Percentiles rank a stretch among this genome's conserved stretches.
phyloP scores from a whole-genome alignment of 768 basidiomycete genomes.

The Pleurotus citrinopileatus region DNA sequence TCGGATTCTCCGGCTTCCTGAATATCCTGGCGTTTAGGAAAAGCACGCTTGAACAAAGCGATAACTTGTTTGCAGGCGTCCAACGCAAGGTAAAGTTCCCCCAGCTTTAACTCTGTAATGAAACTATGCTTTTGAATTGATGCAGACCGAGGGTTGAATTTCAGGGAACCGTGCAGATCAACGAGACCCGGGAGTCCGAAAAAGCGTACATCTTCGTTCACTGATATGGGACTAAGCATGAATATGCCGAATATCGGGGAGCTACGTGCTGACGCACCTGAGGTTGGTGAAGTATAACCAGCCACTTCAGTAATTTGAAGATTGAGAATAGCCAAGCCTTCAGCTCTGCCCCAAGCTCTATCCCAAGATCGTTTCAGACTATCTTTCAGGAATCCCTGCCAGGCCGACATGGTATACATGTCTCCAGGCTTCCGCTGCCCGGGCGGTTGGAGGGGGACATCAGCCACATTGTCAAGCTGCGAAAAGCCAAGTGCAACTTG shows the following conservation, averaged over 20 bases:
- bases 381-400: constrained; percentile 57
- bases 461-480: constrained; percentile 38
- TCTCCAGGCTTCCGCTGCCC: constrained; percentile 21
- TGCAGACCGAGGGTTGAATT: constrained; percentile 58
- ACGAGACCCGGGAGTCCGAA: constrained; percentile 45
- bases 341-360: constrained; percentile 62
- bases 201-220: constrained; percentile 32
- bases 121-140: constrained; percentile 52
- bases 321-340: constrained; percentile 51
- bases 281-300: constrained; percentile 23
- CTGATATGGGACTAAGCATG: constrained; percentile 1
- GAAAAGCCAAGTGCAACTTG: constrained; percentile 55
- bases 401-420: constrained; percentile 54
- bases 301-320: constrained; percentile 46
- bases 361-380: constrained; percentile 67
- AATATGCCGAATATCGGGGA: background rate
- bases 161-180: constrained; percentile 42
- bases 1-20: background rate
- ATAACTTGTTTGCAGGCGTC: constrained; percentile 39
- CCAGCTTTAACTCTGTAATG: constrained; percentile 41
- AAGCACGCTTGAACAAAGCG: constrained; percentile 6
- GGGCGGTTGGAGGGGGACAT: constrained; percentile 16
- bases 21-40: background rate
- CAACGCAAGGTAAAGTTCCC: constrained; percentile 43
- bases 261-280: constrained; percentile 2